These are phyloP conservation scores for Sclerotinia minor DNA, from an alignment of 2,329 filamentous ascomycete genomes.

Conservation along the genomic window DNA sequence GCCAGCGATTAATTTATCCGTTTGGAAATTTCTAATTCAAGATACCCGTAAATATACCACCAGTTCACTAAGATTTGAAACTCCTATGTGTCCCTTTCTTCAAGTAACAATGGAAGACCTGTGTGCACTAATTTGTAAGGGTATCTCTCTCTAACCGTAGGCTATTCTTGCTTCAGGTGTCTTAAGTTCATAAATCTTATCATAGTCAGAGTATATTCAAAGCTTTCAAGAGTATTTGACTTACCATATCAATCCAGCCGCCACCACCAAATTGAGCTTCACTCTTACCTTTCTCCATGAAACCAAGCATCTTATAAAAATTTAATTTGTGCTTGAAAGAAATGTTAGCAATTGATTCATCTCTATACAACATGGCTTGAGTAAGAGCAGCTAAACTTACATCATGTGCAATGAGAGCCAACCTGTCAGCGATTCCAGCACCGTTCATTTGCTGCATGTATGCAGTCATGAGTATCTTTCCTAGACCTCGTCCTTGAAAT, in stretches of 20 bases:
- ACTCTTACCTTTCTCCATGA: conserved; percentile 67
- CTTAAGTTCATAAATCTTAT: conserved; percentile 10
- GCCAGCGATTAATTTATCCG: conserved; percentile 49
- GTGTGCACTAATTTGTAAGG: conserved; percentile 2
- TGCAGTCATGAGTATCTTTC: conserved; percentile 69
- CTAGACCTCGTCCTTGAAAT: conserved; percentile 72
- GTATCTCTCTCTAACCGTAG: conserved; percentile 30
- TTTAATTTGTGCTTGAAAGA: conserved; percentile 59
- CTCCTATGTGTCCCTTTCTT: background rate
- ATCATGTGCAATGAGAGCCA: conserved; percentile 76
- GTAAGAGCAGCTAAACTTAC: conserved; percentile 44
- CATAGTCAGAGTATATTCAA: background rate
- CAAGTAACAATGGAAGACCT: conserved; percentile 4
- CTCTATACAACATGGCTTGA: background rate
- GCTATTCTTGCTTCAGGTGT: conserved; percentile 32
- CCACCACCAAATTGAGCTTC: conserved; percentile 72
- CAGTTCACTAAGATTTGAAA: background rate
- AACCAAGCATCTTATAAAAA: conserved; percentile 78
- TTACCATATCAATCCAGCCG: conserved; percentile 80
- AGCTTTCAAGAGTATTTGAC: conserved; percentile 30
- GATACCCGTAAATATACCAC: conserved; percentile 12
- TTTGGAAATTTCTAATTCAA: conserved; percentile 25
- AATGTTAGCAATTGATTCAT: conserved; percentile 16
- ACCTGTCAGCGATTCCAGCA: conserved; percentile 66
- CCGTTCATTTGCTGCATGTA: conserved; percentile 77